Base-by-base conservation (phyloP, 139 green algal species). In the Zygnema cylindricum region DNA sequence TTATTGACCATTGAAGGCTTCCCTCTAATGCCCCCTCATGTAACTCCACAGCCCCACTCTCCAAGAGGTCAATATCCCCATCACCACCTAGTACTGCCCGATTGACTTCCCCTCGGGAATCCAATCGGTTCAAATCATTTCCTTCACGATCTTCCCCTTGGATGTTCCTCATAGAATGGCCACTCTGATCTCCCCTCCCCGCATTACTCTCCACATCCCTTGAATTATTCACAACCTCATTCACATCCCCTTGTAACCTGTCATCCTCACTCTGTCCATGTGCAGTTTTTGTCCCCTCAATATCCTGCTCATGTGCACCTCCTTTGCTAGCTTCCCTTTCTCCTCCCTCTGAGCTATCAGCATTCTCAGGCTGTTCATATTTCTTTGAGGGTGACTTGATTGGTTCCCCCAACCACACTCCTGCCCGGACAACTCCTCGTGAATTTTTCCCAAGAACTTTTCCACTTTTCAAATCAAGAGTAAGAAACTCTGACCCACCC, bases 121-220 rank as follows among this genome's bases (percentile, higher is more conserved):
- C n/a, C n/a, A n/a, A n/a, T 57, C 82, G 86, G 23, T 73, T 81
- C 69, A 87, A 87, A 23, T 88, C 69, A 2, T 82, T 86, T 42
- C 38, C 82, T 69, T 40, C 87, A 30, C 87, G 36, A 23, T 83
- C 87, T 1, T 88, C 82, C 54, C 42, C 69, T 55, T 88, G 36
- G 33, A 54, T 81, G 49, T 86, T 55, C 33, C 32, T 86, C 23
- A 81, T 0, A 54, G 30, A 86, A 3, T 32, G 32, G 35, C 81
- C 39, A 35, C 86, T 55, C 33, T 35, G 32, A 54, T 69, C 55
- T 35, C 81, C 39, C 55, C 86, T 32, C 77, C 81, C n/a, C 30
- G 86, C 69, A 3, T 55, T 16, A 42, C 81, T 69, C 30, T 33
- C 25, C 32, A 69, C 76, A 43, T 54, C 81, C 32, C 81, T 54